Conservation (phyloP, 1,139 yeast species). For the Candida glucosophila region DNA sequence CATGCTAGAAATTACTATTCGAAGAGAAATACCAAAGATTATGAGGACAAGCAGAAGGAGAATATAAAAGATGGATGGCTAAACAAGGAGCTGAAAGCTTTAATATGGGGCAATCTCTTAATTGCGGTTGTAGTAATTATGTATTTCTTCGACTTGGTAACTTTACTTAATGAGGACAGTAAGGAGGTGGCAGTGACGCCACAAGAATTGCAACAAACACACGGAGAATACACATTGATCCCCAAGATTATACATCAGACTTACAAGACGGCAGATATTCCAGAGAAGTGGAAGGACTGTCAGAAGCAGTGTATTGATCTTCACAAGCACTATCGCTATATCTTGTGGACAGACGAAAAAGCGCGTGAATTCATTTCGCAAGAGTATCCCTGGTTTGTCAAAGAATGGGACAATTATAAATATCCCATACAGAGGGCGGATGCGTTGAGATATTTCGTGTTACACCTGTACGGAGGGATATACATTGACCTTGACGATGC, state of each 20-base stretch:
- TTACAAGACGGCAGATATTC: constrained; percentile 69
- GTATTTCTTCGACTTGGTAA: constrained; percentile 64
- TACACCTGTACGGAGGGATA: constrained; percentile 80
- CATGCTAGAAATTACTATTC: too few species aligned
- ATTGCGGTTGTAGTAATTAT: constrained; percentile 51
- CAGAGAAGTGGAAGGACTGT: constrained; percentile 73
- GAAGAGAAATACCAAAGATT: constrained; percentile 23
- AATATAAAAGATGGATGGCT: constrained; percentile 10
- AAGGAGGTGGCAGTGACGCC: constrained; percentile 52
- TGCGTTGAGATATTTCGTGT: constrained; percentile 81
- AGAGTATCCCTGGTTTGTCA: constrained; percentile 79
- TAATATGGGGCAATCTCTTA: constrained; percentile 48
- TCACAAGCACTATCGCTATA: constrained; percentile 84
- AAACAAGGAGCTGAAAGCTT: constrained; percentile 54
- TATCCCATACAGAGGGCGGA: constrained; percentile 88
- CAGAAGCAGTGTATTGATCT: constrained; percentile 67
- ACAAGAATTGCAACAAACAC: constrained; percentile 46
- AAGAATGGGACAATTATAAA: constrained; percentile 67
- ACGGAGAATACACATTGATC: constrained; percentile 44
- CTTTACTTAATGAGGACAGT: constrained; percentile 68
- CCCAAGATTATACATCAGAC: constrained; percentile 94
- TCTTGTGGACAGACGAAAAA: constrained; percentile 85
- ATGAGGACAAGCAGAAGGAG: constrained; percentile 17
- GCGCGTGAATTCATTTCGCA: constrained; percentile 70
- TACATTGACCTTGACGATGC: constrained; percentile 90